Evolutionary conservation across 208 protist species (phyloP).

Genomic region (Leishmania aethiopica): DNA sequence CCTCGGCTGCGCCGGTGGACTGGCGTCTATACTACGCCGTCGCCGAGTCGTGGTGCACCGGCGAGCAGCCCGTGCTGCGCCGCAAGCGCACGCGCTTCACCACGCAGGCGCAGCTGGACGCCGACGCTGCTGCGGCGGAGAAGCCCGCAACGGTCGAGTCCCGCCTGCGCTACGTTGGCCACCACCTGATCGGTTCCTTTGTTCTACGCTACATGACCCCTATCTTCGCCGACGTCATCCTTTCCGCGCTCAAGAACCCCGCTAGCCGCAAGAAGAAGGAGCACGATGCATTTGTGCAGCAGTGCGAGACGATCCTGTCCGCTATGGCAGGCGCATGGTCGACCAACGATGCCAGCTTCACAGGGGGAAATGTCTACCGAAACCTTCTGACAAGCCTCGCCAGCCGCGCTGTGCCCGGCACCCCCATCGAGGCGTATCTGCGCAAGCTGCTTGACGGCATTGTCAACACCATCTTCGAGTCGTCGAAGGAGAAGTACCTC

Average conservation of each 20-base stretch:
- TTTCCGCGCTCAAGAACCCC: slow-evolving; percentile 41
- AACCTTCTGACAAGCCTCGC: slow-evolving; percentile 66
- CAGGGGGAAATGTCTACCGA: slow-evolving; percentile 69
- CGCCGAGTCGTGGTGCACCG: slow-evolving; percentile 58
- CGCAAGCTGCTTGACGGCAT: slow-evolving; percentile 57
- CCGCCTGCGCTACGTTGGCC: slow-evolving; percentile 61
- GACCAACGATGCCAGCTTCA: slow-evolving; percentile 25
- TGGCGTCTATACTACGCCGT: slow-evolving; percentile 73
- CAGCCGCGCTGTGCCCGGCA: slow-evolving; percentile 49
- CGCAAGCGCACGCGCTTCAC: slow-evolving; percentile 18
- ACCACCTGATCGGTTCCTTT: slow-evolving; percentile 76
- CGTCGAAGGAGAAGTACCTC: slow-evolving; percentile 72
- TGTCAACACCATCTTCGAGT: slow-evolving; percentile 59
- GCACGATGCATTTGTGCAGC: slow-evolving; percentile 37
- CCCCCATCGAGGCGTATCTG: slow-evolving; percentile 46
- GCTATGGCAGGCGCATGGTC: slow-evolving; percentile 24
- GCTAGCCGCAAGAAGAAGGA: slow-evolving; percentile 30
- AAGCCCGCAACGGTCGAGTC: slow-evolving; percentile 22
- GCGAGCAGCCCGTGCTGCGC: slow-evolving; percentile 19
- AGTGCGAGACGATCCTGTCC: slow-evolving; percentile 52
- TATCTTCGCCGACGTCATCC: slow-evolving; percentile 70
- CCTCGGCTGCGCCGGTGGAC: slow-evolving; percentile 37
- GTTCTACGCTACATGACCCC: slow-evolving; percentile 71
- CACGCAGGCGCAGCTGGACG: slow-evolving; percentile 21
- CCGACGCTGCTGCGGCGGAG: slow-evolving; percentile 23